Conservation (phyloP, 345 rosid species). For the Salix exigua region DNA sequence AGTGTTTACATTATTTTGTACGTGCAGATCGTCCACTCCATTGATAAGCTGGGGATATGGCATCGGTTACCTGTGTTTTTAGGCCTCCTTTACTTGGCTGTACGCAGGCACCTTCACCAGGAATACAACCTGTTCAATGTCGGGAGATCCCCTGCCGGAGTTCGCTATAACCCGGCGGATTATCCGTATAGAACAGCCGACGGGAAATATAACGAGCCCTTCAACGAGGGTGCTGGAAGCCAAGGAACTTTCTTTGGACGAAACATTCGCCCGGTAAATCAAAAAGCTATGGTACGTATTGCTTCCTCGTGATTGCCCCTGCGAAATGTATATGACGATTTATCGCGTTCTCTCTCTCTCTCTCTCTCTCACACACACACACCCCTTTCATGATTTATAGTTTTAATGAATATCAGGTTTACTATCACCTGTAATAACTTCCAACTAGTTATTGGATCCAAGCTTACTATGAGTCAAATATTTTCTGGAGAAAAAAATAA, state of each 20-base stretch:
- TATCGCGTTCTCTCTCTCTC: no score
- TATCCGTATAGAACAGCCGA: constrained; percentile 53
- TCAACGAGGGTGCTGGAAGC: constrained; percentile 47
- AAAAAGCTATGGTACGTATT: constrained; percentile 4
- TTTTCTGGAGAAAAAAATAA: no score
- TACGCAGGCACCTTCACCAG: constrained; percentile 55
- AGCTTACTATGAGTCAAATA: no score
- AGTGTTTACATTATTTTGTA: background rate
- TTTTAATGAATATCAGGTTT: no score
- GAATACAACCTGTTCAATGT: constrained; percentile 51
- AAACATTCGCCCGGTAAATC: constrained; percentile 35
- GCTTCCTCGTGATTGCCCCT: no score
- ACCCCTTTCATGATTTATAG: no score
- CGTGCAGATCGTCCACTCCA: constrained; percentile 43
- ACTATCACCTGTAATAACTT: no score
- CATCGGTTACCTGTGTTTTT: constrained; percentile 49
- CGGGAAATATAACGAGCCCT: constrained; percentile 47
- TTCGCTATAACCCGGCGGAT: constrained; percentile 44
- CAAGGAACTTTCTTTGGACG: constrained; percentile 51
- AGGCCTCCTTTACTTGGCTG: constrained; percentile 39
- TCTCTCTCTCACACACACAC: no score
- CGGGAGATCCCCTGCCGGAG: constrained; percentile 40
- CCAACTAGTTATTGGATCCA: no score
- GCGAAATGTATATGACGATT: no score
- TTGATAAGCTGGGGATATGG: constrained; percentile 48